These are phyloP conservation scores for Starmerella powellii DNA, from an alignment of 805 yeast species.

Conservation along the genomic window DNA sequence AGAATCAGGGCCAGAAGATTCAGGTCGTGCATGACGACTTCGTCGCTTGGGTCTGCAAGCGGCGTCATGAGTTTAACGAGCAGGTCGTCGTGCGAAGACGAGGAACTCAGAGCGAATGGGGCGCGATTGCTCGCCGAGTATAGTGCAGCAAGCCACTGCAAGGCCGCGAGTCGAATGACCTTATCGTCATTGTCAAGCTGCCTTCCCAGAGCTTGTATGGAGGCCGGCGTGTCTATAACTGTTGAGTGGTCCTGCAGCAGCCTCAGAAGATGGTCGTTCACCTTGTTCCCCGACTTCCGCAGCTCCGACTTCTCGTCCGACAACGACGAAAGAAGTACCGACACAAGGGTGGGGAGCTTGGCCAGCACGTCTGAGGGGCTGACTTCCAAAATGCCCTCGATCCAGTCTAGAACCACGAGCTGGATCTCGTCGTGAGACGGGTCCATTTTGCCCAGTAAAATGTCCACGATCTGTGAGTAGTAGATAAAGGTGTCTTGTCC, in stretches of 20 bases:
- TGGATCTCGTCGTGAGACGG: constrained; percentile 66
- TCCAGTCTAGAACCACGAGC: constrained; percentile 69
- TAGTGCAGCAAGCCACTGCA: constrained; percentile 81
- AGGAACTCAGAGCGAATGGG: constrained; percentile 19
- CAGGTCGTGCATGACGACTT: constrained; percentile 62
- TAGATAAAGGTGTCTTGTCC: constrained; percentile 78
- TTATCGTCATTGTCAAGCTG: constrained; percentile 70
- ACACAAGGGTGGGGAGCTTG: constrained; percentile 60
- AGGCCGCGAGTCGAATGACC: constrained; percentile 65
- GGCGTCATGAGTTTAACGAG: constrained; percentile 46
- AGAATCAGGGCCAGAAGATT: constrained; percentile 64
- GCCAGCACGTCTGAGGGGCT: constrained; percentile 66
- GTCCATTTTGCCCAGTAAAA: constrained; percentile 68
- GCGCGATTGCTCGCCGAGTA: constrained; percentile 31
- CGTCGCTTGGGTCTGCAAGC: constrained; percentile 58
- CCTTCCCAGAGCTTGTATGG: constrained; percentile 57
- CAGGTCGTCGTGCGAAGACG: constrained; percentile 45
- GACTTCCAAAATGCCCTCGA: constrained; percentile 55
- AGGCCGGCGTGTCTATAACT: constrained; percentile 41
- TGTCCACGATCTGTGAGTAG: constrained; percentile 66
- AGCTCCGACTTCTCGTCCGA: constrained; percentile 41
- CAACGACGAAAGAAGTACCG: constrained; percentile 53
- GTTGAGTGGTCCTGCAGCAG: constrained; percentile 34
- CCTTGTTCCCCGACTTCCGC: constrained; percentile 41
- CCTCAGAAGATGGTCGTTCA: constrained; percentile 47